Percentiles rank a stretch among this genome's conserved stretches.
phyloP scores from a whole-genome alignment of 495 filamentous ascomycete genomes.

The Tuber brumale region DNA sequence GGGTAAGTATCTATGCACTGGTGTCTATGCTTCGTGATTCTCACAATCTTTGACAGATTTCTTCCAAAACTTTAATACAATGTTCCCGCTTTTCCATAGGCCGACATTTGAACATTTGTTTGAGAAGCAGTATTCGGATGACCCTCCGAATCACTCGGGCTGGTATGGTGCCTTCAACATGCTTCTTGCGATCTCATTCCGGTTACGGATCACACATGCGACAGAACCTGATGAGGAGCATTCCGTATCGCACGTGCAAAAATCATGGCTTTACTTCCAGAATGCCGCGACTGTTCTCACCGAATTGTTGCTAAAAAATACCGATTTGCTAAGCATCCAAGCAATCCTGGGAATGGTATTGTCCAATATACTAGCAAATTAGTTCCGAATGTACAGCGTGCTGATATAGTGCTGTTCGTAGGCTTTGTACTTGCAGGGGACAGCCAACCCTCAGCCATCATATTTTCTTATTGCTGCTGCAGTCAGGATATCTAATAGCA shows the following conservation, averaged over 20 bases:
- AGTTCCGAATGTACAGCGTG: neutral
- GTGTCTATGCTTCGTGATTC: slow-evolving; percentile 14
- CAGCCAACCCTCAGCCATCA: slow-evolving; percentile 90
- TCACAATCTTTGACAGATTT: slow-evolving; percentile 53
- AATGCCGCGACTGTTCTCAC: slow-evolving; percentile 90
- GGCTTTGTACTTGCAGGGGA: slow-evolving; percentile 91
- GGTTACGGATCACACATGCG: slow-evolving; percentile 90
- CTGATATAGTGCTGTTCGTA: slow-evolving; percentile 33
- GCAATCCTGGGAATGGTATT: slow-evolving; percentile 83
- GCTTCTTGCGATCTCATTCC: slow-evolving; percentile 81
- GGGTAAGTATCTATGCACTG: slow-evolving; percentile 41
- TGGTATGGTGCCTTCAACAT: slow-evolving; percentile 99
- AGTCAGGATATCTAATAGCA: slow-evolving; percentile 84
- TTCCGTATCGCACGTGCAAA: slow-evolving; percentile 48
- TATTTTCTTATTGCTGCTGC: slow-evolving; percentile 92
- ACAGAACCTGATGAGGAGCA: slow-evolving; percentile 78
- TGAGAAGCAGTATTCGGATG: slow-evolving; percentile 79
- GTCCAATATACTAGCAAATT: slow-evolving; percentile 18
- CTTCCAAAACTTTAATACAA: slow-evolving; percentile 97
- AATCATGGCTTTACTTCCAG: slow-evolving; percentile 91
- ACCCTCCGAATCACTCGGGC: slow-evolving; percentile 91
- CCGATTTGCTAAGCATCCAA: slow-evolving; percentile 93
- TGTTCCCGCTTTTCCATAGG: slow-evolving; percentile 95
- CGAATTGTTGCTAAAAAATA: slow-evolving; percentile 91
- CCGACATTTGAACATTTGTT: slow-evolving; percentile 97